phyloP scores from a whole-genome alignment of 2,329 filamentous ascomycete species.

The Xylaria digitata region DNA sequence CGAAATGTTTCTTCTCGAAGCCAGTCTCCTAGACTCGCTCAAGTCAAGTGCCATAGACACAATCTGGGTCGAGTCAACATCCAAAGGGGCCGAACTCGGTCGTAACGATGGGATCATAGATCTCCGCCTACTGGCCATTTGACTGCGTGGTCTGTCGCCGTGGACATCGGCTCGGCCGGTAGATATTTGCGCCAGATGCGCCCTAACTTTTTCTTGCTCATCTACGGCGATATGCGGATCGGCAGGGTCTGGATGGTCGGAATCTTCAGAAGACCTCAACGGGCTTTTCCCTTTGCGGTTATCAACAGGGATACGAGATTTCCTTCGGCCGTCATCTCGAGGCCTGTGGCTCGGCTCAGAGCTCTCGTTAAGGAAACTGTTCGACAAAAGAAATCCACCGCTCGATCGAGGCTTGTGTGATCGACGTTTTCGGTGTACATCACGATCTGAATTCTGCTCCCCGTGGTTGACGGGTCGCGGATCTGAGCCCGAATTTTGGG shows the following conservation, averaged over 20 bases:
- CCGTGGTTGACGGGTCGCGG: slow-evolving; percentile 35
- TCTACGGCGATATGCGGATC: slow-evolving; percentile 37
- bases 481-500: slow-evolving; percentile 36
- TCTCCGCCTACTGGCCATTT: slow-evolving; percentile 42
- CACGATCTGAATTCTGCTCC: slow-evolving; percentile 38
- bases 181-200: slow-evolving; percentile 35
- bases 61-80: slow-evolving; percentile 86
- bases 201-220: slow-evolving; percentile 32
- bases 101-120: slow-evolving; percentile 44
- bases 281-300: slow-evolving; percentile 46
- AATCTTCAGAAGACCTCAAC: slow-evolving; percentile 36
- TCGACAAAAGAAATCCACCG: slow-evolving; percentile 64
- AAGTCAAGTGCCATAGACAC: slow-evolving; percentile 91
- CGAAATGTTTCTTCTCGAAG: slow-evolving; percentile 66
- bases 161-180: slow-evolving; percentile 29
- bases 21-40: slow-evolving; percentile 81
- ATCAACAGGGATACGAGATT: slow-evolving; percentile 48
- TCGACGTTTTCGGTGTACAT: slow-evolving; percentile 45
- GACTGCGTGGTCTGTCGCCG: slow-evolving; percentile 44
- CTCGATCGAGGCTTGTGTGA: slow-evolving; percentile 58
- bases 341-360: slow-evolving; percentile 32
- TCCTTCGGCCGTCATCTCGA: slow-evolving; percentile 50
- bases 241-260: slow-evolving; percentile 15
- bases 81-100: slow-evolving; percentile 55
- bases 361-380: slow-evolving; percentile 52